These are phyloP conservation scores for Trichoderma atrobrunneum DNA, from an alignment of 2,329 filamentous ascomycete species.

Conservation along the genomic window DNA sequence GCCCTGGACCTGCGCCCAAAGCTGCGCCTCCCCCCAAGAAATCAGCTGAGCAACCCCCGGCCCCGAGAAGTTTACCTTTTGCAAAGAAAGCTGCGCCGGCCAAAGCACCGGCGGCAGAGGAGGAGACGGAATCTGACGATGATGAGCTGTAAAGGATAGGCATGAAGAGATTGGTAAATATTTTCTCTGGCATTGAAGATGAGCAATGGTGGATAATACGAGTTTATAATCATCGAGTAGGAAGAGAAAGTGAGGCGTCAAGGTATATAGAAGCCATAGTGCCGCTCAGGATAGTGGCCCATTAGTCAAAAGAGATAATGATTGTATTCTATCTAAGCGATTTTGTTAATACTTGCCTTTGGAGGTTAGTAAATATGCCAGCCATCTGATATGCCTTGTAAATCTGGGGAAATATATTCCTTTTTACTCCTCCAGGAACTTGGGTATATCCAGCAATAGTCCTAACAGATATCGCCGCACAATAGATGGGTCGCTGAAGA, in stretches of 20 bases:
- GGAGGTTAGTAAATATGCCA: background rate
- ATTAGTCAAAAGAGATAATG: background rate
- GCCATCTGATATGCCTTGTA: background rate
- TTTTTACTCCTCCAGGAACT: background rate
- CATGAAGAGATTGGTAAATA: background rate
- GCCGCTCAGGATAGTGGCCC: background rate
- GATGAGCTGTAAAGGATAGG: conserved; percentile 46
- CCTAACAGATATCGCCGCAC: too few relatives aligned
- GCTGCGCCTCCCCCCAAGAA: conserved; percentile 24
- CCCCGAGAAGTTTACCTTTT: conserved; percentile 46
- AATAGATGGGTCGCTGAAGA: background rate
- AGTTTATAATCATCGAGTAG: background rate
- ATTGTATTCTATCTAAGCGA: background rate
- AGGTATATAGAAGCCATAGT: background rate
- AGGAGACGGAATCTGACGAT: conserved; percentile 56
- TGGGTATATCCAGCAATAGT: background rate
- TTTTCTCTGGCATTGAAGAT: background rate
- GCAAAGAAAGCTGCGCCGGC: conserved; percentile 33
- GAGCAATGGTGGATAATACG: background rate
- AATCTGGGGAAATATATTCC: background rate
- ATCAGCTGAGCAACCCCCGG: conserved; percentile 32
- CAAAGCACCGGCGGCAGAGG: conserved; percentile 30
- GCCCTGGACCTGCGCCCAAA: conserved; percentile 4
- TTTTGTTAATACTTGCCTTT: background rate
- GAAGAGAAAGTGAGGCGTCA: background rate